Evolutionary conservation across 352 stramenopile species (phyloP).

Genomic region (Globisporangium spiculum): DNA sequence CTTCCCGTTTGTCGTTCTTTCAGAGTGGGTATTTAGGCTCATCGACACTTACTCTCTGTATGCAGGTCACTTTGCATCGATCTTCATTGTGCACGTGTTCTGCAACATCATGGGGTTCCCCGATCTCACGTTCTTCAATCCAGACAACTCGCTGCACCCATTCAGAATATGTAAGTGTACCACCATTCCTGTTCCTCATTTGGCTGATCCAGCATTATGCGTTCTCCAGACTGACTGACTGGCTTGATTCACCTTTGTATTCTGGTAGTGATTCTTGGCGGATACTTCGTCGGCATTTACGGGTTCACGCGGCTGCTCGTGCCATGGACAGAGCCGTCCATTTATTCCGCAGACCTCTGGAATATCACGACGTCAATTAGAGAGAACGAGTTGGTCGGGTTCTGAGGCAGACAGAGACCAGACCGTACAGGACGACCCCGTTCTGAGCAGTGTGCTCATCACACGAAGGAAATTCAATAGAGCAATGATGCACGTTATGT

Average conservation of each 20-base stretch:
- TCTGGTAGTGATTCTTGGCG: constrained; percentile 59
- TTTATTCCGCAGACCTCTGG: constrained; percentile 81
- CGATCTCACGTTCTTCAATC: constrained; percentile 81
- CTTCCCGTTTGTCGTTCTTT: background rate
- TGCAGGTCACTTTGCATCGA: constrained; percentile 82
- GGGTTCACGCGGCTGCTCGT: constrained; percentile 70
- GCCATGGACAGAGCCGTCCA: constrained; percentile 71
- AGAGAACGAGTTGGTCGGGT: constrained; percentile 39
- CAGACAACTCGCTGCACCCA: constrained; percentile 66
- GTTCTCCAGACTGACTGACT: background rate
- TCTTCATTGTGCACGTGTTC: constrained; percentile 91
- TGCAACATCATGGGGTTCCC: constrained; percentile 97
- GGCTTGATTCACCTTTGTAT: background rate
- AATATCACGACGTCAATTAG: constrained; percentile 62
- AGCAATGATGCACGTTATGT: constrained; percentile 12
- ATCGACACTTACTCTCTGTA: background rate
- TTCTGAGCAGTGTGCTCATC: constrained; percentile 1
- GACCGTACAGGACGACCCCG: background rate
- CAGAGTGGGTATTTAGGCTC: background rate
- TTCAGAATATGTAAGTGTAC: constrained; percentile 66
- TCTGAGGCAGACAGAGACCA: constrained; percentile 17
- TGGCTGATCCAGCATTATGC: background rate
- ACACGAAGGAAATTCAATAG: constrained; percentile 8
- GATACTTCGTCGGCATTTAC: constrained; percentile 85
- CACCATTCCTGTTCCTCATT: background rate